Evolutionary conservation across 2,329 filamentous ascomycete genomes (phyloP).

Genomic region (Aspergillus sojae): DNA sequence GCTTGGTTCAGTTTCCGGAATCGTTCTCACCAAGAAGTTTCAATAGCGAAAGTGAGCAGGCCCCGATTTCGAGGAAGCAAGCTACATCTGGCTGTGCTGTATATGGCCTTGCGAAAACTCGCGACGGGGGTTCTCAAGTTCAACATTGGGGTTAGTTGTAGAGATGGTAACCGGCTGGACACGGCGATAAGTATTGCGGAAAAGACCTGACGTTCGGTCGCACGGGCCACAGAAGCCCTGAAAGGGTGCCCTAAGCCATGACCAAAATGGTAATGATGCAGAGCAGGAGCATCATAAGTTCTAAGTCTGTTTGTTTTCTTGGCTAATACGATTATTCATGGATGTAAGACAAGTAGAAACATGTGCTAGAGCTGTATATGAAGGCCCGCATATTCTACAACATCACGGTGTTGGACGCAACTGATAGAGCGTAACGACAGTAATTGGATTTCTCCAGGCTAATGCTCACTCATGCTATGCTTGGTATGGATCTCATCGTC

Average conservation of each 20-base stretch:
- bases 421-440: constrained; percentile 14
- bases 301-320: not conserved
- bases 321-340: not conserved
- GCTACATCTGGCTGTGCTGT: constrained; percentile 9
- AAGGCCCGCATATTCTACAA: not conserved
- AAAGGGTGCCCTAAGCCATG: constrained; percentile 23
- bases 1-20: not conserved
- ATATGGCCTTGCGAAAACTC: constrained; percentile 24
- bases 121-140: constrained; percentile 19
- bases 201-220: constrained; percentile 25
- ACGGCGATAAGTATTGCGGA: constrained; percentile 13
- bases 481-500: constrained; percentile 22
- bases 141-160: constrained; percentile 29
- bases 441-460: constrained; percentile 13
- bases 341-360: not conserved
- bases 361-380: not conserved
- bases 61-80: constrained; percentile 21
- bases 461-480: constrained; percentile 9
- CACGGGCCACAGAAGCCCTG: constrained; percentile 36
- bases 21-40: constrained; percentile 46
- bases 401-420: not conserved
- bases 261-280: not conserved
- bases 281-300: not conserved
- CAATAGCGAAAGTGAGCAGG: constrained; percentile 50
- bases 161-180: not conserved